Evolutionary conservation across 345 rosid genomes (phyloP).

Genomic region (Turritis glabra): DNA sequence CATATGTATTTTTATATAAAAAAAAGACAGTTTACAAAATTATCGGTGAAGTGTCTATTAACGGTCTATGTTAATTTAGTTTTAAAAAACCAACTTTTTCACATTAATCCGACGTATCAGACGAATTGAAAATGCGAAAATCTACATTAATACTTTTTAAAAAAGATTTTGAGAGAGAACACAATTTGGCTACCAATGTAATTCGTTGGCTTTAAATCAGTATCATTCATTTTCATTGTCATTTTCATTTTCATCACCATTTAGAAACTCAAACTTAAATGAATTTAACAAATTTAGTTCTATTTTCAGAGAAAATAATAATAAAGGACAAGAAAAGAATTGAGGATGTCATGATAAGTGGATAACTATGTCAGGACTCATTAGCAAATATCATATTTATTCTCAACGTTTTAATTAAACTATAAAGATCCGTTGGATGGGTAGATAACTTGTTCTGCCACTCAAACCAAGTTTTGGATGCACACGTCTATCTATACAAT

Average conservation of each 20-base stretch:
- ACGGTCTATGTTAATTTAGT: too few relatives aligned
- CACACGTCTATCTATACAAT: conserved; percentile 37
- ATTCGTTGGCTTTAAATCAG: too few relatives aligned
- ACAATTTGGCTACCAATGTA: too few relatives aligned
- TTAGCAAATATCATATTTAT: background rate
- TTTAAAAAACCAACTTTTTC: too few relatives aligned
- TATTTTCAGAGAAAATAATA: background rate
- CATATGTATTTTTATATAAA: background rate
- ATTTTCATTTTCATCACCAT: background rate
- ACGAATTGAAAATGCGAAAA: too few relatives aligned
- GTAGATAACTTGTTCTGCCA: conserved; percentile 39
- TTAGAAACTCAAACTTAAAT: background rate
- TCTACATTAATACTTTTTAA: too few relatives aligned
- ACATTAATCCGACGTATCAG: too few relatives aligned
- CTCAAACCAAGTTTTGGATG: conserved; percentile 29
- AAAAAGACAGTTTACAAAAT: too few relatives aligned
- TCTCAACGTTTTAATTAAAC: conserved; percentile 29
- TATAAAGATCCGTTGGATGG: conserved; percentile 32
- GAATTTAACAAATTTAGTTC: background rate
- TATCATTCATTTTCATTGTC: too few relatives aligned
- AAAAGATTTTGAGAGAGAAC: too few relatives aligned
- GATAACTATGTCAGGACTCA: conserved; percentile 33
- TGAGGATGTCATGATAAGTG: conserved; percentile 30
- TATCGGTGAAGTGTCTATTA: too few relatives aligned
- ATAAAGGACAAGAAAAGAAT: background rate